Percentiles rank a stretch among this genome's conserved stretches.
Evolutionary conservation across 345 rosid genomes (phyloP).

Genomic region (Viola odorata): DNA sequence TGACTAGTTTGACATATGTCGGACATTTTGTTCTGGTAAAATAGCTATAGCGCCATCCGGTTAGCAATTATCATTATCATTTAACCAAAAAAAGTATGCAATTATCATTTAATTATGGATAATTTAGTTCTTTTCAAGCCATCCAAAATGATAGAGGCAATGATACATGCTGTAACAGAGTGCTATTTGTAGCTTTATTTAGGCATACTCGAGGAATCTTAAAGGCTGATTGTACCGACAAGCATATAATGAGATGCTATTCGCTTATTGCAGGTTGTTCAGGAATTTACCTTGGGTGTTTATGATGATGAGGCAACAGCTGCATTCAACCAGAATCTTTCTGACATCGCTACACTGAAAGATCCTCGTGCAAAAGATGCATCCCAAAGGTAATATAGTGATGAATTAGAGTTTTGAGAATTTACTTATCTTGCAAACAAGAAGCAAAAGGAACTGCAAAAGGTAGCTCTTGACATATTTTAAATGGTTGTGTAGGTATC

Average conservation of each 20-base stretch:
- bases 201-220: too few species aligned
- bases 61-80: not conserved
- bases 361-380: constrained; percentile 83
- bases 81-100: too few species aligned
- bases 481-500: constrained; percentile 47
- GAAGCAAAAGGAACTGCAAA: not conserved
- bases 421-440: not conserved
- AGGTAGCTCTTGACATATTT: not conserved
- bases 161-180: not conserved
- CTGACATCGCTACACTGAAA: constrained; percentile 61
- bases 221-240: not conserved
- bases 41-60: not conserved
- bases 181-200: too few species aligned
- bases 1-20: not conserved
- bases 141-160: not conserved
- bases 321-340: constrained; percentile 63
- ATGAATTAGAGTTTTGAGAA: too few species aligned
- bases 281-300: constrained; percentile 72
- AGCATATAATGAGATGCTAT: constrained; percentile 1
- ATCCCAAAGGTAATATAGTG: constrained; percentile 55
- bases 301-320: constrained; percentile 77
- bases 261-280: constrained; percentile 52
- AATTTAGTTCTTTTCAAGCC: not conserved
- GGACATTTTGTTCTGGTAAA: not conserved
- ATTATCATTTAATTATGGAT: not conserved